Base-by-base conservation (phyloP, 2,329 filamentous ascomycete genomes). In the Lasiodiplodia gonubiensis region DNA sequence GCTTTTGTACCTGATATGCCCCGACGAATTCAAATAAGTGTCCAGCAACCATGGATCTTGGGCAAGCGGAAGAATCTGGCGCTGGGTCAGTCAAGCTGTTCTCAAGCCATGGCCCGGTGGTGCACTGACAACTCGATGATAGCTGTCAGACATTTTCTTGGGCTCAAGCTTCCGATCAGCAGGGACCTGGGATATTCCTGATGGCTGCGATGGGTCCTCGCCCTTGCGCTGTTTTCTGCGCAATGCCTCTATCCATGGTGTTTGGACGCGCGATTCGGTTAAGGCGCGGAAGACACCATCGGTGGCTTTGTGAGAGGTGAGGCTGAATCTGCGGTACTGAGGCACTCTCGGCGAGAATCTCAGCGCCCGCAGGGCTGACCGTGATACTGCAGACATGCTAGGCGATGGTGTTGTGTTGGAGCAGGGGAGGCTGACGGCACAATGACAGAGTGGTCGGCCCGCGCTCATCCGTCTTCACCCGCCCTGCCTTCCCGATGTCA, bases 41-140 rank as follows among this genome's bases (percentile, higher is more conserved):
- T 94, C 91, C 12, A 91, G 84, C 14, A 94, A 81, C 89, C 90
- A 93, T 63, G 90, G 90, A 74, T 93, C 91, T 73, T 87, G 89
- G 6, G 87, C 89, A 11, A 93, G 81, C 7, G 90, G 90, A 33
- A 93, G 81, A 18, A 88, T 79, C 87, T 89, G 78, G 48, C 59
- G 42, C 71, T 71, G 23, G 11, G 74, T 76, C 64, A 76, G 69
- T 74, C 69, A 74, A 39, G 33, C 27, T 37, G 59, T 52, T 33
- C 25, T 4, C 18, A 37, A 64, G 51, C 8, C 18, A 30, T 11
- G 27, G 21, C n/a, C n/a, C 16, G 27, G 16, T 37, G 23, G 25
- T 46, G 27, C 63, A 82, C 85, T 70, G 72, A 91, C 86, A 54
- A 91, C 86, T 67, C 86, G 86, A 74, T 90, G 88, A 75, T 89